These are phyloP conservation scores for Backusella parvicylindrica DNA, from an alignment of 192 early-diverging fungal genomes.

Conservation along the genomic window DNA sequence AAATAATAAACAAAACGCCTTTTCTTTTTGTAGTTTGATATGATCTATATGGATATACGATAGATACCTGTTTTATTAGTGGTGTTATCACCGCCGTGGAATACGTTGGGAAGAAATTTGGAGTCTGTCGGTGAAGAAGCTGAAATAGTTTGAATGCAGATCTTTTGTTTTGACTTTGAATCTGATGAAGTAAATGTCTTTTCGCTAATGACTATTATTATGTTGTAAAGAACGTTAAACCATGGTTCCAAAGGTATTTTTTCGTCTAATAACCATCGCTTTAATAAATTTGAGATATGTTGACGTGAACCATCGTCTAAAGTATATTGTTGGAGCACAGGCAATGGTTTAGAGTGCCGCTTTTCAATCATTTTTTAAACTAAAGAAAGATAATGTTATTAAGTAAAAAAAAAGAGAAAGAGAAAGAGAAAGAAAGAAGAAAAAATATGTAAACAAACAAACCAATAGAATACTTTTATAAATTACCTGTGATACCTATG, in stretches of 20 bases:
- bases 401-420: not conserved
- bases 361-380: not conserved
- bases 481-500: not conserved
- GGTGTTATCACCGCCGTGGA: not conserved
- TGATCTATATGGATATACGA: not conserved
- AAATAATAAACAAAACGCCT: not conserved
- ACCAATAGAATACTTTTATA: not conserved
- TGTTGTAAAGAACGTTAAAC: not conserved
- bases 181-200: not conserved
- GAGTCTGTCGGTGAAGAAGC: not conserved
- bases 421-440: not conserved
- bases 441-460: not conserved
- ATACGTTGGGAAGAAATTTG: constrained; percentile 1
- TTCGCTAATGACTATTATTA: not conserved
- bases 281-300: not conserved
- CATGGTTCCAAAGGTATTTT: constrained; percentile 1
- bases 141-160: not conserved
- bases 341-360: not conserved
- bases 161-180: not conserved
- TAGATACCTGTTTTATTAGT: not conserved
- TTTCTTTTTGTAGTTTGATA: not conserved
- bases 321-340: not conserved
- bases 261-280: not conserved
- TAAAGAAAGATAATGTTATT: not conserved
- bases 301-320: constrained; percentile 3